Base-by-base conservation (phyloP, 2,329 filamentous ascomycete genomes). In the Neofusicoccum laricinum region DNA sequence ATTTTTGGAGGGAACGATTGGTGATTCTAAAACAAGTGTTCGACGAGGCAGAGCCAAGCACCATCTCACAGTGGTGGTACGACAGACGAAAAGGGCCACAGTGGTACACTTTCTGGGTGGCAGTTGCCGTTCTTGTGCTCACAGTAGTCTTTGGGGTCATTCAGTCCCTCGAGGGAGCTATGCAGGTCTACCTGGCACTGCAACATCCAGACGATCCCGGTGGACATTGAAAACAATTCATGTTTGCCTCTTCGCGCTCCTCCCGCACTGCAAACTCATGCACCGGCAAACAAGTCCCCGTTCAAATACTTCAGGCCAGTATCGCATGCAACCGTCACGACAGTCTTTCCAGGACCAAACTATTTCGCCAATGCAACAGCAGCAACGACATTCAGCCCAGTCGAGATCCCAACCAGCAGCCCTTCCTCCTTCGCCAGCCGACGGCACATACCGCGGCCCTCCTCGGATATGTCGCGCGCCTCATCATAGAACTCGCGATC, bases 91-190 rank as follows among this genome's bases (percentile, higher is more conserved):
- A 79, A 34, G 72, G 76, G 0, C 75, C 77, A 0, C 79, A 82
- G 57, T 81, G 79, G 78, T 81, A 77, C 53, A 81, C 77, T 0
- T 79, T 82, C 58, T 83, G 80, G 80, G 72, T 82, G 3, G 80
- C 78, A 0, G 71, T 81, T 1, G 49, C 71, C 2, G 71, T 74
- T 1, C 64, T 80, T 0, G 40, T 69, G 14, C 68, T 79, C 21
- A 80, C 75, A 0, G 69, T 76, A 5, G 70, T 79, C 55, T 79
- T 83, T 68, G 74, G 80, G 2, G 17, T 82, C 14, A 66, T 80
- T 12, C 75, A 83, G 68, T 73, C 72, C 57, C 53, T 83, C 43
- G 76, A 79, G 66, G 76, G 80, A 8, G 78, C 71, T 11, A 48
- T 81, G 55, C 79, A 81, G 55, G 76, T 80, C 11, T 68, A 70